A percentile compares a stretch with the other conserved stretches of the same genome.
Evolutionary conservation across 2,329 filamentous ascomycete species (phyloP).

Genomic region (Aspergillus neoniger): DNA sequence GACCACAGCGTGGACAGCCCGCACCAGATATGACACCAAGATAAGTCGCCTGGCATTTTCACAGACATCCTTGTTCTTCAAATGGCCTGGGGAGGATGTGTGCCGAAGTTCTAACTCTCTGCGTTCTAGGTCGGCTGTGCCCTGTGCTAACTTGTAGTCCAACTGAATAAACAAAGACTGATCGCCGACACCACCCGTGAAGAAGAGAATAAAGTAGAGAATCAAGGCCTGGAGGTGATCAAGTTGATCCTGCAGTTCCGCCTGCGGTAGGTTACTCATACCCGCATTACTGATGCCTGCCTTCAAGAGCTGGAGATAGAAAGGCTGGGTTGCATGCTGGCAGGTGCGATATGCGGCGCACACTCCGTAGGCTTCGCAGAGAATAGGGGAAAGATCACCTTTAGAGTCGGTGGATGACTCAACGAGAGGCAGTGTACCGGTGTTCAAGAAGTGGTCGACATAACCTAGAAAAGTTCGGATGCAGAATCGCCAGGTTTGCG

Average conservation of each 20-base stretch:
- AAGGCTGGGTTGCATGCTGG: neutral
- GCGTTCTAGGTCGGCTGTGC: constrained; percentile 1
- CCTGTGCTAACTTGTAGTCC: neutral
- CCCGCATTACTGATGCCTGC: neutral
- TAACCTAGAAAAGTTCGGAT: neutral
- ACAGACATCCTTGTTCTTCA: neutral
- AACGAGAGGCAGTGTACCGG: neutral
- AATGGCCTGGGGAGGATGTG: neutral
- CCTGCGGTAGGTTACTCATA: neutral
- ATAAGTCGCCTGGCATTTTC: constrained; percentile 1
- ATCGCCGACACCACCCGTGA: neutral
- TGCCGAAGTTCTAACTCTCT: neutral
- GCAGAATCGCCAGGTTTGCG: constrained; percentile 6
- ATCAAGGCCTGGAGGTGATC: neutral
- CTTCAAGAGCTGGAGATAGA: constrained; percentile 2
- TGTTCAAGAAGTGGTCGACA: neutral
- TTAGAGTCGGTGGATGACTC: neutral
- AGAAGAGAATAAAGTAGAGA: neutral
- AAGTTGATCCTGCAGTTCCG: neutral
- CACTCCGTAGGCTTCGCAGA: constrained; percentile 3
- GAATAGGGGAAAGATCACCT: neutral
- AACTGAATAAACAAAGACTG: neutral
- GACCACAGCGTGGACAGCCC: constrained; percentile 2
- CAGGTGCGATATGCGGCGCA: constrained; percentile 5
- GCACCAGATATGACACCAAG: constrained; percentile 8